A percentile compares a stretch with the other conserved stretches of the same genome.
Conservation (phyloP, 1,139 yeast species). For the Candida anutae region DNA sequence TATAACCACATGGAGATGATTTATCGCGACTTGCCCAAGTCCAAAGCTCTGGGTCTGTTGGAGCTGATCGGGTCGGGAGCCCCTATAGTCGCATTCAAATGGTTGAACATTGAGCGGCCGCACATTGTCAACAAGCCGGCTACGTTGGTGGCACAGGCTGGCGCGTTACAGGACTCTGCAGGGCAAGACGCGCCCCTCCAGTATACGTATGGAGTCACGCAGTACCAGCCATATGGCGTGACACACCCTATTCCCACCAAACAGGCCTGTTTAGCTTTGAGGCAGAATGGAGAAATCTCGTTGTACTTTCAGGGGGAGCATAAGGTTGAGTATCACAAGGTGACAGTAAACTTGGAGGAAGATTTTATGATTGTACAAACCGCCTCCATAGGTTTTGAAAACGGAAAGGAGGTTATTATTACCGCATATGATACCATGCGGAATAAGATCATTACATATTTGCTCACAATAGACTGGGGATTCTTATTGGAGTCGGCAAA, state of each 20-base stretch:
- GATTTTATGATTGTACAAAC: slow-evolving; percentile 21
- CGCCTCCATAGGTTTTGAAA: slow-evolving; percentile 55
- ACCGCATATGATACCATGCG: slow-evolving; percentile 38
- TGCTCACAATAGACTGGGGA: slow-evolving; percentile 56
- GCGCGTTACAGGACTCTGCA: slow-evolving; percentile 6
- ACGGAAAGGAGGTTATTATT: slow-evolving; percentile 42
- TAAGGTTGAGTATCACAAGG: slow-evolving; percentile 47
- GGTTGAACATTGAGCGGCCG: slow-evolving; percentile 66
- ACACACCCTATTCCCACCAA: slow-evolving; percentile 63
- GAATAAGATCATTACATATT: slow-evolving; percentile 38
- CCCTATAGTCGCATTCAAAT: slow-evolving; percentile 46
- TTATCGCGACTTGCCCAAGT: slow-evolving; percentile 24
- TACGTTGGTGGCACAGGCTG: slow-evolving; percentile 15
- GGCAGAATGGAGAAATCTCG: slow-evolving; percentile 55
- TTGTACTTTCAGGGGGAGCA: slow-evolving; percentile 59
- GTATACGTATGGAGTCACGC: slow-evolving; percentile 51
- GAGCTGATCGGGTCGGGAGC: slow-evolving; percentile 3
- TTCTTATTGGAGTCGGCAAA: slow-evolving; percentile 41
- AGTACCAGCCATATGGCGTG: slow-evolving; percentile 52
- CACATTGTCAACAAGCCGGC: slow-evolving; percentile 52
- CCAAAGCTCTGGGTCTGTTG: slow-evolving; percentile 1
- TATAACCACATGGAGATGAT: slow-evolving; percentile 42
- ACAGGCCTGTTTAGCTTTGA: slow-evolving; percentile 63
- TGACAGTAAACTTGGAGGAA: slow-evolving; percentile 17
- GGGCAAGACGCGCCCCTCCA: slow-evolving; percentile 4